Percentiles rank a stretch among this genome's conserved stretches.
phyloP scores from a whole-genome alignment of 192 early-diverging fungal genomes.

The Umbelopsis sp. region DNA sequence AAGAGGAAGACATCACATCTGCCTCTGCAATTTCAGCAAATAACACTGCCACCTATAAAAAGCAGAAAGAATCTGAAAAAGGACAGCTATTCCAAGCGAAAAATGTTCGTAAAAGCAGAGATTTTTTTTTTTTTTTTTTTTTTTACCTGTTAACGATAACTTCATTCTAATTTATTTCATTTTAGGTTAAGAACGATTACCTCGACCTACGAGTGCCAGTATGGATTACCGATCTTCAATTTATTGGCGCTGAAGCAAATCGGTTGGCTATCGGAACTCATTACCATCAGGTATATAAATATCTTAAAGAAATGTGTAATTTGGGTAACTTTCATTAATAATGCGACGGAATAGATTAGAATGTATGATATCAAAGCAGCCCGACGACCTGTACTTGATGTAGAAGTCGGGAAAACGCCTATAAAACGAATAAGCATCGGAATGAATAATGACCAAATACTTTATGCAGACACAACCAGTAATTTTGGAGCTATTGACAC shows the following conservation, averaged over 20 bases:
- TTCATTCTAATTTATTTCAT: neutral
- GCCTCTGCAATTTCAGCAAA: neutral
- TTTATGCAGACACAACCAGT: conserved; percentile 66
- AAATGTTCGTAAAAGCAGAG: conserved; percentile 64
- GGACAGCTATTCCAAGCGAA: conserved; percentile 81
- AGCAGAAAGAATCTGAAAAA: conserved; percentile 21
- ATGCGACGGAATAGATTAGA: conserved; percentile 56
- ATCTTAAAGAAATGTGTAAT: neutral
- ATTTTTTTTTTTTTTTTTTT: too few species aligned
- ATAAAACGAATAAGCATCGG: conserved; percentile 55
- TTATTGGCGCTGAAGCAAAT: conserved; percentile 56
- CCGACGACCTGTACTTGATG: conserved; percentile 69
- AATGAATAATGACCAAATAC: conserved; percentile 51
- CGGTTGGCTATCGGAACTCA: conserved; percentile 70
- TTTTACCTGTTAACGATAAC: neutral
- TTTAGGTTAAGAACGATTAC: conserved; percentile 65
- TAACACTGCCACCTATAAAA: conserved; percentile 28
- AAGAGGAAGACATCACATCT: neutral
- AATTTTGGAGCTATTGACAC: conserved; percentile 63
- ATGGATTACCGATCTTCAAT: conserved; percentile 86
- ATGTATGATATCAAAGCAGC: conserved; percentile 79
- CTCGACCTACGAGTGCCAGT: conserved; percentile 84
- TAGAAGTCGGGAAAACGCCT: conserved; percentile 70
- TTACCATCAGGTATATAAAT: conserved; percentile 56
- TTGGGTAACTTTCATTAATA: too few species aligned